Evolutionary conservation across 176 grass and related monocot genomes (phyloP), one percentile per base, ranked within the genome.

Genomic region (Pontederia crassipes): DNA sequence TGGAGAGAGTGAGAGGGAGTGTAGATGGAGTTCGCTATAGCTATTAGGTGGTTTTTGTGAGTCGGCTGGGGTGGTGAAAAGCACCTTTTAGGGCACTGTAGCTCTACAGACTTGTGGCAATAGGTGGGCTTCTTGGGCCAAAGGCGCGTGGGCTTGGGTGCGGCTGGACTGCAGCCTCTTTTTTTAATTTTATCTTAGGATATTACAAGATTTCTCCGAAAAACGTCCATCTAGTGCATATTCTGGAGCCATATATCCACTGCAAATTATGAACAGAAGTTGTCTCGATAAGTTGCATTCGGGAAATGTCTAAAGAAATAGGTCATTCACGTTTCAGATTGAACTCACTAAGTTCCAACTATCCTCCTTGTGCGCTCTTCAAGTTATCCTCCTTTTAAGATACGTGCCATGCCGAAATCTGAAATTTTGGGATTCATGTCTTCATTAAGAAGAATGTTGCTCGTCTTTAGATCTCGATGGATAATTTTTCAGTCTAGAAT

Each of bases 401-500:
- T 35, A 65, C 52, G 68, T 4, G 79, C 83, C 10, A 76, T 86
- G 16, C 83, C 83, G 0, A 91, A 91, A 27, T 91, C 80, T 0
- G 87, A 91, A 58, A 91, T 83, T 73, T 91, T 91, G 11, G 87
- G 82, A 29, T 80, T 77, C 83, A 86, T 91, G 0, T 83, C 53
- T 16, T 1, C 12, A 49, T 83, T 73, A 49, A 91, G 83, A 24
- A 91, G 87, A 13, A 83, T 79, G 26, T 86, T 90, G 3, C 82
- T 82, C 0, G 82, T 78, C 65, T 90, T 90, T 0, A 90, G 50
- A 58, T 90, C 82, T 1, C 83, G 56, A 59, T 84, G 84, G 68
- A 79, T 79, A 14, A 87, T n/a, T 83, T 5, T 75, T 80, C 15
- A 83, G 57, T 59, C 79, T 78, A 6, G 87, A 86, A 61, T 91